Conservation (phyloP, 2,329 filamentous ascomycete genomes). For the Colletotrichum lindemuthianum region DNA sequence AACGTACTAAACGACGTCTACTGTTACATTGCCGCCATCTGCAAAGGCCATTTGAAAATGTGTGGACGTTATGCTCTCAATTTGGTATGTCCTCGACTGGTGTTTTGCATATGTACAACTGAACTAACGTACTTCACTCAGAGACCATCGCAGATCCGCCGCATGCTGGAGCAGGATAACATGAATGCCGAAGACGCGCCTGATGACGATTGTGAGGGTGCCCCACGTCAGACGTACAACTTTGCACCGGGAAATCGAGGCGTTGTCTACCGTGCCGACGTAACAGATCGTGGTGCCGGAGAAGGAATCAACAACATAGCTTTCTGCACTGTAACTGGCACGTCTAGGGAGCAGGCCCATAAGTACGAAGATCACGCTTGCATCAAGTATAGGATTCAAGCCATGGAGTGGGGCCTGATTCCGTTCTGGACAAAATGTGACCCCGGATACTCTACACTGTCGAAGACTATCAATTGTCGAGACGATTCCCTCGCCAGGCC, state of each 20-base stretch:
- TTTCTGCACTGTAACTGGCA: background rate
- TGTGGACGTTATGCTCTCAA: slow-evolving; percentile 50
- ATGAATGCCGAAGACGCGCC: slow-evolving; percentile 79
- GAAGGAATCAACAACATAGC: slow-evolving; percentile 31
- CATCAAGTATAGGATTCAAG: slow-evolving; percentile 81
- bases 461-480: slow-evolving; percentile 95
- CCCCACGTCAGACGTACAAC: slow-evolving; percentile 83
- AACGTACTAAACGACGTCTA: no score
- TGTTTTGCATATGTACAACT: background rate
- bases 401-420: slow-evolving; percentile 96
- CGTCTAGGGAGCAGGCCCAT: slow-evolving; percentile 39
- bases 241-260: slow-evolving; percentile 91
- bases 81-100: slow-evolving; percentile 44
- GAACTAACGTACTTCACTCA: slow-evolving; percentile 46
- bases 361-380: slow-evolving; percentile 38
- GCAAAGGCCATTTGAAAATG: slow-evolving; percentile 38
- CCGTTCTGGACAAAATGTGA: slow-evolving; percentile 92
- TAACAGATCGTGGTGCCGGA: slow-evolving; percentile 66
- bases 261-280: slow-evolving; percentile 84
- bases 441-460: slow-evolving; percentile 78
- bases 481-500: slow-evolving; percentile 83
- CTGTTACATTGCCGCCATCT: no score
- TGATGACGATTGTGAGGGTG: slow-evolving; percentile 70
- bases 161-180: slow-evolving; percentile 76
- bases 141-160: slow-evolving; percentile 81